Evolutionary conservation across 2,329 filamentous ascomycete genomes (phyloP).

Genomic region (Venturia oleaginea): DNA sequence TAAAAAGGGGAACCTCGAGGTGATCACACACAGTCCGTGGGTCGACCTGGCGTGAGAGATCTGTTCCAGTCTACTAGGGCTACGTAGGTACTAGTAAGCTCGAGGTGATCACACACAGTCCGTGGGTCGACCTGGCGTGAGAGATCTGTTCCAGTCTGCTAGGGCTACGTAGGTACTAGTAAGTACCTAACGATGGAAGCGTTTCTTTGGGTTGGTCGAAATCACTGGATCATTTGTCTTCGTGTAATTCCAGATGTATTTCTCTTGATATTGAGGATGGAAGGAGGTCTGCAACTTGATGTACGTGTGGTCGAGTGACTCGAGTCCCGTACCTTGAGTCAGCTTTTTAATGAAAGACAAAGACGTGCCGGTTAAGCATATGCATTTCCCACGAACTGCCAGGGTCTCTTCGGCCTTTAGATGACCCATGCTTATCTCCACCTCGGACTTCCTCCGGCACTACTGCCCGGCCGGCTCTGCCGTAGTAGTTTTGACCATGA

Average conservation of each 20-base stretch:
- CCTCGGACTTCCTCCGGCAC: too few species aligned
- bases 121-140: background rate
- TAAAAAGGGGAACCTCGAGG: too few species aligned
- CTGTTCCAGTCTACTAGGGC: background rate
- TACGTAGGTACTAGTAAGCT: too few species aligned
- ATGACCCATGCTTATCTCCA: background rate
- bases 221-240: too few species aligned
- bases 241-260: too few species aligned
- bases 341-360: background rate
- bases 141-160: background rate
- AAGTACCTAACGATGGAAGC: too few species aligned
- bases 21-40: background rate
- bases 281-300: background rate
- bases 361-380: background rate
- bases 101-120: background rate
- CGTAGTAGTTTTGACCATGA: too few species aligned
- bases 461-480: too few species aligned
- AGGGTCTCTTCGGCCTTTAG: background rate
- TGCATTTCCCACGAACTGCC: background rate
- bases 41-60: background rate
- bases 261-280: background rate
- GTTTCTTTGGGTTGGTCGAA: too few species aligned
- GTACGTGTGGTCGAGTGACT: too few species aligned
- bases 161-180: too few species aligned
- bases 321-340: background rate